Evolutionary conservation across 1,284 basidiomycete species (phyloP).

Genomic region (Tilletia indica): DNA sequence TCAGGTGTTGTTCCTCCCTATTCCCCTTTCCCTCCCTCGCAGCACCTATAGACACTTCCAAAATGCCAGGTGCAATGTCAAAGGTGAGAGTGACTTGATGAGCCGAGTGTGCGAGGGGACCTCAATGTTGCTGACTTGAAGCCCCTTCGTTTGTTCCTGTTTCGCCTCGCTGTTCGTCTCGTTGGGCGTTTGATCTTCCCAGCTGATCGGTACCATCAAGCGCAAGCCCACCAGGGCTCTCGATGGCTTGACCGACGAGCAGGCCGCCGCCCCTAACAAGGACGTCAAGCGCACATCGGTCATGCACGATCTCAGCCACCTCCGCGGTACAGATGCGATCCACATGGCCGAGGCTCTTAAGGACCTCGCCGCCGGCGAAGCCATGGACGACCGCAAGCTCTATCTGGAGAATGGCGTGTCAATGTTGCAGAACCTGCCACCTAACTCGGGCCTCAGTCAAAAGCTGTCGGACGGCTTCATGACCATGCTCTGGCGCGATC

Average conservation of each 20-base stretch:
- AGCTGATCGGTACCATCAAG: conserved; percentile 29
- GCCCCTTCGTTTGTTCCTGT: background rate
- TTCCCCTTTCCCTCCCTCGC: background rate
- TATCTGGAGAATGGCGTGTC: conserved; percentile 42
- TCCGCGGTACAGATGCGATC: conserved; percentile 25
- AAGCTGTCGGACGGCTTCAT: conserved; percentile 28
- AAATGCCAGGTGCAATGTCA: conserved; percentile 18
- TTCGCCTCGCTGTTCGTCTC: background rate
- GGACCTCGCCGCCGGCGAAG: conserved; percentile 22
- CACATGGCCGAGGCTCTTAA: conserved; percentile 25
- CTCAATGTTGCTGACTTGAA: conserved; percentile 1
- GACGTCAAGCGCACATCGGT: conserved; percentile 23
- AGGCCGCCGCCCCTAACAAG: conserved; percentile 20
- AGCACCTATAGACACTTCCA: background rate
- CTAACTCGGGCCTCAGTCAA: conserved; percentile 26
- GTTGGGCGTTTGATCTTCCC: background rate
- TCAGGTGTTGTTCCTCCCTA: background rate
- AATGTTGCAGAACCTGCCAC: conserved; percentile 35
- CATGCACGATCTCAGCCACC: conserved; percentile 25
- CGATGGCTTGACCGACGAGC: conserved; percentile 26
- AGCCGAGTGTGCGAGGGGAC: too few species aligned
- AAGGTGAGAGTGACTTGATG: conserved; percentile 14
- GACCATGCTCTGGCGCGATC: conserved; percentile 58
- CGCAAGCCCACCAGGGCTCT: conserved; percentile 24
- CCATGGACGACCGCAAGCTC: conserved; percentile 42